Evolutionary conservation across 2,329 filamentous ascomycete genomes (phyloP), one percentile per base, ranked within the genome.

Genomic region (Periglandula ipomoeae): DNA sequence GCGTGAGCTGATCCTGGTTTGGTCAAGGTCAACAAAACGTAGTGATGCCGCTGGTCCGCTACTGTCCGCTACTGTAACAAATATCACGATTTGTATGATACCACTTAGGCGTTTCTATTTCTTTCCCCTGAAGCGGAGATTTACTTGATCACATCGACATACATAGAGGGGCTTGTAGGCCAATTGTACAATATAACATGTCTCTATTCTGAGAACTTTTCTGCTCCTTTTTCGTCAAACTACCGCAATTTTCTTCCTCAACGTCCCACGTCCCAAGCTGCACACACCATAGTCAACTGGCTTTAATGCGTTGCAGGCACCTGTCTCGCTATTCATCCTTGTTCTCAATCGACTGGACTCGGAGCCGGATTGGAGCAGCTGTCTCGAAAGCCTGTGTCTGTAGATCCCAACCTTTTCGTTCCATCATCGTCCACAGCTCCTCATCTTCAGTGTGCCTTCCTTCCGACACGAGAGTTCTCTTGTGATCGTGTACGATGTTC

Each of bases 331-430:
- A 65, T 43, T 58, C 38, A 10, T 61, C 50, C 50, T 65, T 67
- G 45, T 58, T 54, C n/a, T 44, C 37, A 32, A 45, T 48, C 2
- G 52, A 27, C 24, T 56, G 55, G 22, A 58, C 53, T 7, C 53
- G 50, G 24, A 70, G 47, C 6, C 67, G 61, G 15, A 66, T 56
- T 1, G 68, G 65, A 1, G 63, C 62, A 1, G 51, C 56, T 1
- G 65, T 69, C 57, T 71, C 68, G 15, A 71, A 59, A 1, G 61
- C 56, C 47, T 67, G 65, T 3, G 61, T 55, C 4, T 59, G 53
- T 5, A 66, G 24, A 35, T 65, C 61, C 68, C 68, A 71, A 0
- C 68, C 66, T 24, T 56, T 56, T 8, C 46, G 48, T 3, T 43
- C 40, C 52, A 70, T 53, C 15, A 39, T 48, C 5, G 56, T 50